Evolutionary conservation across 1,284 basidiomycete genomes (phyloP).

Genomic region (Anthracocystis walkeri): DNA sequence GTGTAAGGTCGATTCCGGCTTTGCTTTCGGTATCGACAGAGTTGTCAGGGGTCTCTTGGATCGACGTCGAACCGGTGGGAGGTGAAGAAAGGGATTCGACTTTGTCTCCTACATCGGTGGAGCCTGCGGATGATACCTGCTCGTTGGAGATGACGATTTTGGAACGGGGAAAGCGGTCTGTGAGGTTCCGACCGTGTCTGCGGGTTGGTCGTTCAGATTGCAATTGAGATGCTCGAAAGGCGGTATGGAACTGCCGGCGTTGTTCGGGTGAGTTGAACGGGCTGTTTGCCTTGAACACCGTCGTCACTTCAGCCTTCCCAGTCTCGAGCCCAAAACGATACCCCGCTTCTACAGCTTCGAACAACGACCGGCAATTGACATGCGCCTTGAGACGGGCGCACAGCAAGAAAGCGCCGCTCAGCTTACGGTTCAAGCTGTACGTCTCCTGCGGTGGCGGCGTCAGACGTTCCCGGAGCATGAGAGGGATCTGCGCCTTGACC

Average conservation of each 20-base stretch:
- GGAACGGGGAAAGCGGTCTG: conserved; percentile 40
- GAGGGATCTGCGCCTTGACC: conserved; percentile 84
- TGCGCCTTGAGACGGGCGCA: conserved; percentile 83
- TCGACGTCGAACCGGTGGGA: conserved; percentile 71
- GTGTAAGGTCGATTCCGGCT: conserved; percentile 73
- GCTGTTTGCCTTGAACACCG: background rate
- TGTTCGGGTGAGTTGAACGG: conserved; percentile 30
- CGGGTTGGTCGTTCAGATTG: conserved; percentile 2
- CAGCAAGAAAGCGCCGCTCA: conserved; percentile 92
- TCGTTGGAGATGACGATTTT: conserved; percentile 26
- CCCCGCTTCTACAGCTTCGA: conserved; percentile 37
- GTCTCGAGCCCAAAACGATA: conserved; percentile 30
- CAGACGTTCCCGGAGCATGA: conserved; percentile 88
- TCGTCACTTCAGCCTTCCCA: background rate
- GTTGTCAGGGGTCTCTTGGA: conserved; percentile 83
- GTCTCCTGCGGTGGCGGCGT: conserved; percentile 95
- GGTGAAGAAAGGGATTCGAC: conserved; percentile 36
- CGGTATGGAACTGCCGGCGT: conserved; percentile 32
- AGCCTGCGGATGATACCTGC: conserved; percentile 1
- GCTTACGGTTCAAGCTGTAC: conserved; percentile 92
- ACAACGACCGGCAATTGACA: conserved; percentile 79
- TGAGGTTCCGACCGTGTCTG: conserved; percentile 40
- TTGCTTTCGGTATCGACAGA: conserved; percentile 78
- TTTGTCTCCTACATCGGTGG: conserved; percentile 14
- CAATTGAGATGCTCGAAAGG: conserved; percentile 14